These are phyloP conservation scores for Monosporascus sp. DNA, from an alignment of 2,329 filamentous ascomycete genomes.

Conservation along the genomic window DNA sequence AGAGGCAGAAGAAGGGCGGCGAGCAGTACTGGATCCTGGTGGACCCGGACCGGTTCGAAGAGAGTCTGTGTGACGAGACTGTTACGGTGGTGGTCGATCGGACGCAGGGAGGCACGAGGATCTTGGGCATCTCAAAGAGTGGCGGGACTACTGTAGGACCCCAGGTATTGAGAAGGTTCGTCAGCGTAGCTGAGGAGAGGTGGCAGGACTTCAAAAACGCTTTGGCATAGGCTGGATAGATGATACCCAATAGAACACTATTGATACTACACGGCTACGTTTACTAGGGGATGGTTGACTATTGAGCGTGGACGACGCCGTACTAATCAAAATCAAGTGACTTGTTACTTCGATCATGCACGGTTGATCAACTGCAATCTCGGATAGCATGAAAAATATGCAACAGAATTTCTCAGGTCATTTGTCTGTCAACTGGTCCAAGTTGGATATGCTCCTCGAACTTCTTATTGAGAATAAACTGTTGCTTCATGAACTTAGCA, in stretches of 20 bases:
- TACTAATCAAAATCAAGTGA: too few species aligned
- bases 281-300: too few species aligned
- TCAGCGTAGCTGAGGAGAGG: constrained; percentile 54
- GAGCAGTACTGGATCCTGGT: constrained; percentile 69
- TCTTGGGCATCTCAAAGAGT: constrained; percentile 74
- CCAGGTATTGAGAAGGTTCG: constrained; percentile 54
- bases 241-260: constrained; percentile 13
- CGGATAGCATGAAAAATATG: too few species aligned
- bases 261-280: background rate
- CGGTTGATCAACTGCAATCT: too few species aligned
- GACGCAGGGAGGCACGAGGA: constrained; percentile 43
- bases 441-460: too few species aligned
- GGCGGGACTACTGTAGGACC: constrained; percentile 69
- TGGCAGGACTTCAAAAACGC: constrained; percentile 51
- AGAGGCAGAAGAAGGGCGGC: constrained; percentile 37
- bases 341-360: too few species aligned
- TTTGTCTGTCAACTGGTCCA: too few species aligned
- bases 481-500: too few species aligned
- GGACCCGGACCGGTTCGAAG: constrained; percentile 88
- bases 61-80: constrained; percentile 75
- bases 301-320: too few species aligned
- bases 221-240: constrained; percentile 8
- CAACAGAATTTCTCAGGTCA: too few species aligned
- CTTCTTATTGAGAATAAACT: too few species aligned
- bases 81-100: constrained; percentile 77